A percentile compares a stretch with the other conserved stretches of the same genome.
Conservation (phyloP, 352 stramenopile genomes). For the Phytophthora rubi region DNA sequence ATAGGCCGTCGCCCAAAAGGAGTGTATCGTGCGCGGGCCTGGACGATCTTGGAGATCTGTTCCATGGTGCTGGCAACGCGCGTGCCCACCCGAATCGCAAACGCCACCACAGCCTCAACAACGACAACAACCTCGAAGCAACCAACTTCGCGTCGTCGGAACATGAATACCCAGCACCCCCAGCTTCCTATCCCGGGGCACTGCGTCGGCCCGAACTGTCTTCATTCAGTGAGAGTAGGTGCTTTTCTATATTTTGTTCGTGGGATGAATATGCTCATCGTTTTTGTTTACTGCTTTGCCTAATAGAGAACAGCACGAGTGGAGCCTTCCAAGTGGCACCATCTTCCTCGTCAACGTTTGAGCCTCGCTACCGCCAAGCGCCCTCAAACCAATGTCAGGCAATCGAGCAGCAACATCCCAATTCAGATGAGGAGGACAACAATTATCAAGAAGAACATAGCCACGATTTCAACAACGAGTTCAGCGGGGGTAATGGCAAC, state of each 20-base stretch:
- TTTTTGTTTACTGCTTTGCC: constrained; percentile 1
- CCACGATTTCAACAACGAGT: constrained; percentile 29
- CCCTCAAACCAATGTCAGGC: constrained; percentile 24
- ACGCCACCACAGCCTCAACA: constrained; percentile 61
- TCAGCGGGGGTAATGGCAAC: constrained; percentile 6
- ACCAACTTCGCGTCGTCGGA: constrained; percentile 26
- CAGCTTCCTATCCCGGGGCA: constrained; percentile 26
- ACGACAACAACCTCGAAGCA: constrained; percentile 33
- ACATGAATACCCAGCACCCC: constrained; percentile 26
- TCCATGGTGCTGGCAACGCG: constrained; percentile 35
- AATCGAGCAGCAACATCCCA: constrained; percentile 13
- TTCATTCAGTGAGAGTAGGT: constrained; percentile 39
- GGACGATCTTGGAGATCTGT: constrained; percentile 53
- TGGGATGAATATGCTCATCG: constrained; percentile 4
- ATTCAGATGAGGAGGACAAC: constrained; percentile 32
- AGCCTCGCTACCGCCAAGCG: constrained; percentile 18
- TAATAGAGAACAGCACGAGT: constrained; percentile 22
- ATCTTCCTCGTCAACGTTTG: constrained; percentile 25
- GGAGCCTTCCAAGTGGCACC: constrained; percentile 17
- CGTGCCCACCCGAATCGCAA: constrained; percentile 44
- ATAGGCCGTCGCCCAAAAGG: constrained; percentile 67
- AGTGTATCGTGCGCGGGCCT: constrained; percentile 63
- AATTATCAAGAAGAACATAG: constrained; percentile 33
- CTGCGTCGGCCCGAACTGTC: constrained; percentile 35
- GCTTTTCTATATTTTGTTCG: constrained; percentile 18